Base-by-base conservation (phyloP, 176 grass and related monocot genomes). In the Rhynchospora tenuis region DNA sequence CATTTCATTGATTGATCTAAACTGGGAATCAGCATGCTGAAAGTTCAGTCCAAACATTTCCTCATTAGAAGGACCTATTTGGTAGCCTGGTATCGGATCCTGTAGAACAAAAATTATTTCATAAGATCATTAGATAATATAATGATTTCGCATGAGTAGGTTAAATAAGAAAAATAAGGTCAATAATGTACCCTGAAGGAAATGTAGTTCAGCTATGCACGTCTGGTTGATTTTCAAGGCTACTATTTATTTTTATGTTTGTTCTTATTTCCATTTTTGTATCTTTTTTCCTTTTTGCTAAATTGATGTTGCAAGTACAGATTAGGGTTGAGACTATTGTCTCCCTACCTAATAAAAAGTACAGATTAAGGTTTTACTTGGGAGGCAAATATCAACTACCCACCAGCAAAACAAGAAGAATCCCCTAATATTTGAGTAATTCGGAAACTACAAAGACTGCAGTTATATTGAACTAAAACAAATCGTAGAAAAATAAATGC, bases 1-100 rank as follows among this genome's bases (percentile, higher is more conserved):
- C 76, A 77, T 83, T 68, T 88, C 72, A 86, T 85, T 85, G 31
- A 86, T 84, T 28, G 87, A 69, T 84, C 88, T 91, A 45, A 93
- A 73, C 59, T 92, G 96, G 76, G 92, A 68, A 85, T 92, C 89
- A 54, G 22, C 89, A 84, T 90, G 85, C n/a, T 88, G 83, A 68
- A 89, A 81, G 59, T 89, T 92, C 70, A 89, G 75, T 6, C 88
- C 85, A 31, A 95, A 89, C 80, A 99, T 79, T 84, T 91, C 89
- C 79, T 91, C 64, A 17, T 89, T 85, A 59, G 93, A 86, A 81
- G 88, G 80, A 73, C 82, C 81, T 17, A 86, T 62, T 59, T 82
- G 80, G 80, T 82, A 82, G 45, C 90, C 89, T 38, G 91, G 85
- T 79, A 89, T 60, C 77, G 96, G 88, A 89, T 85, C 88, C 96